These are phyloP conservation scores for Lumnitzera littorea DNA, from an alignment of 345 rosid genomes.

Conservation along the genomic window DNA sequence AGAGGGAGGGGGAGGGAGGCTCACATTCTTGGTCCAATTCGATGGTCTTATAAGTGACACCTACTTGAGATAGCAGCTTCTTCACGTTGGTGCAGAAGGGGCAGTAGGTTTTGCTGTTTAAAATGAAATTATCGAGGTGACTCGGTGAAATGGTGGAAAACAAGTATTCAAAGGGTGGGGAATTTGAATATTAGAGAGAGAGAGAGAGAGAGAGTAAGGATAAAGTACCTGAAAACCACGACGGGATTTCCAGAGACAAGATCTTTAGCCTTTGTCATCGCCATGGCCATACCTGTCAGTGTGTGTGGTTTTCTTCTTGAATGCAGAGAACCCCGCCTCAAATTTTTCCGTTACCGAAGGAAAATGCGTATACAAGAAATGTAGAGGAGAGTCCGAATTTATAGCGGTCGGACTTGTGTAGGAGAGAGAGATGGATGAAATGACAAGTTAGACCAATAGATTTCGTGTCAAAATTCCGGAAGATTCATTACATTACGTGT, in stretches of 20 bases:
- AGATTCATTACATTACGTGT: too few species aligned
- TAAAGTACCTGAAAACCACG: slow-evolving; percentile 61
- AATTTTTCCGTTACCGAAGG: not conserved
- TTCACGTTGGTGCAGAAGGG: slow-evolving; percentile 60
- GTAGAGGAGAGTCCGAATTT: too few species aligned
- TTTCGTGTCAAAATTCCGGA: too few species aligned
- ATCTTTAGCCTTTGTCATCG: slow-evolving; percentile 55
- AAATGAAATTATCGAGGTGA: not conserved
- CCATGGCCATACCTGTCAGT: slow-evolving; percentile 45
- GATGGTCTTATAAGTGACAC: slow-evolving; percentile 38
- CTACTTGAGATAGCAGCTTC: slow-evolving; percentile 49
- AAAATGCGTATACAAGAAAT: too few species aligned
- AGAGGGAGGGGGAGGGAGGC: not conserved
- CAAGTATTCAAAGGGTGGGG: too few species aligned
- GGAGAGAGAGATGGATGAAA: too few species aligned
- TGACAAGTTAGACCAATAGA: too few species aligned
- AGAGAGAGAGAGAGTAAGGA: too few species aligned
- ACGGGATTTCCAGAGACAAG: slow-evolving; percentile 46
- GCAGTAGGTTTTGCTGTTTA: slow-evolving; percentile 58
- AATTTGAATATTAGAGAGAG: not conserved
- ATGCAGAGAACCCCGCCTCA: not conserved
- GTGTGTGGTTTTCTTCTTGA: not conserved
- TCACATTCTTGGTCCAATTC: slow-evolving; percentile 66
- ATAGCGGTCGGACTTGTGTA: not conserved
- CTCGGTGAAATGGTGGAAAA: not conserved